Evolutionary conservation across 345 rosid species (phyloP).

Genomic region (Syzygium jambos): DNA sequence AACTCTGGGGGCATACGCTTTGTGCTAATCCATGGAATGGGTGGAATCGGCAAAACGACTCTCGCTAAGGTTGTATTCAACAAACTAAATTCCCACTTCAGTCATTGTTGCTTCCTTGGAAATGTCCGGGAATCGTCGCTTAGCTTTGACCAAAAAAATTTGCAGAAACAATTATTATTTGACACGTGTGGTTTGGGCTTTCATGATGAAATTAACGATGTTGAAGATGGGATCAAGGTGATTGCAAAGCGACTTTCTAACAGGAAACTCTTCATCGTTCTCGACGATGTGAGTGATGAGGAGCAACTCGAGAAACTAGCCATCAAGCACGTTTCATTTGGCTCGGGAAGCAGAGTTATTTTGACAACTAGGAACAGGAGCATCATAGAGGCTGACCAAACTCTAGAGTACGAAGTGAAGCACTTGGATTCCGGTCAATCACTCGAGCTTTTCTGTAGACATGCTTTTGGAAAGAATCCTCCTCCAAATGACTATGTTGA

Average conservation of each 20-base stretch:
- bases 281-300: background rate
- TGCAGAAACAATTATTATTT: no score
- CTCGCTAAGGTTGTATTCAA: no score
- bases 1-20: no score
- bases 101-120: no score
- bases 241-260: background rate
- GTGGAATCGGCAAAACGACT: no score
- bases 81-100: no score
- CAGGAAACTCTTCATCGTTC: background rate
- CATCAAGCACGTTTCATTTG: background rate
- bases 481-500: no score
- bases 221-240: background rate
- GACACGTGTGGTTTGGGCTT: no score
- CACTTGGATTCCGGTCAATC: background rate
- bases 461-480: no score
- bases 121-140: no score
- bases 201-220: accelerated
- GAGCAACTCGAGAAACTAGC: background rate
- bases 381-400: background rate
- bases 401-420: background rate
- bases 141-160: no score
- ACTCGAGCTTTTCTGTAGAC: background rate
- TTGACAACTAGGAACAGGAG: background rate
- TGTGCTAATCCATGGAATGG: no score
- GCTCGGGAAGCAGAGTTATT: background rate